These are phyloP conservation scores for Salix dunnii DNA, from an alignment of 345 rosid genomes.

Conservation along the genomic window DNA sequence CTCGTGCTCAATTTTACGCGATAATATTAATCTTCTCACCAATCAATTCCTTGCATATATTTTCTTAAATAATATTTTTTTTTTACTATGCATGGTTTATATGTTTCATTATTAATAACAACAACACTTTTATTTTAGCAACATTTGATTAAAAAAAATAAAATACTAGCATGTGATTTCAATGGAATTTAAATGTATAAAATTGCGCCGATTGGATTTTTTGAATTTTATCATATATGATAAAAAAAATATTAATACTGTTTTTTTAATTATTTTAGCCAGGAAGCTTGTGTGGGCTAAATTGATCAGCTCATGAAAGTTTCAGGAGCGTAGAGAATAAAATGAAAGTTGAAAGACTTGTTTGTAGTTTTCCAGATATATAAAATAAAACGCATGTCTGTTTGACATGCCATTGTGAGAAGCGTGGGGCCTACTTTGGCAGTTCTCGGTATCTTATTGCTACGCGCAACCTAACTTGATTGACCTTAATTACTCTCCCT, in stretches of 20 bases:
- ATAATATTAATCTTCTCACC: no score
- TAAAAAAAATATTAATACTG: no score
- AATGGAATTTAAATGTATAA: no score
- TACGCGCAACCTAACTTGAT: slow-evolving; percentile 2
- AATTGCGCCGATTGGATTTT: no score
- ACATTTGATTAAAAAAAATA: no score
- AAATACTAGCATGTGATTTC: no score
- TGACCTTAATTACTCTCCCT: neutral
- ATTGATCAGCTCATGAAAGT: neutral
- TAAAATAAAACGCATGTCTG: neutral
- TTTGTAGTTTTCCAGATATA: neutral
- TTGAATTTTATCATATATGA: no score
- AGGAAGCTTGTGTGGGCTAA: neutral
- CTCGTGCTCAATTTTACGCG: neutral
- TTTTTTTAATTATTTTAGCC: neutral
- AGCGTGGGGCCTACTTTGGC: neutral
- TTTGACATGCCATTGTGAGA: neutral
- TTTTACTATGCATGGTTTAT: no score
- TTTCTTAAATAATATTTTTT: no score
- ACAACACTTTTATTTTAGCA: no score
- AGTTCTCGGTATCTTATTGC: neutral
- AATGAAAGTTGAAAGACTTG: neutral
- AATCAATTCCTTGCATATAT: no score
- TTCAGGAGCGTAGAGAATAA: neutral
- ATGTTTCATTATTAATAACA: no score